A percentile compares a stretch with the other conserved stretches of the same genome.
Conservation (phyloP, 208 protist species). For the Crithidia bombi region DNA sequence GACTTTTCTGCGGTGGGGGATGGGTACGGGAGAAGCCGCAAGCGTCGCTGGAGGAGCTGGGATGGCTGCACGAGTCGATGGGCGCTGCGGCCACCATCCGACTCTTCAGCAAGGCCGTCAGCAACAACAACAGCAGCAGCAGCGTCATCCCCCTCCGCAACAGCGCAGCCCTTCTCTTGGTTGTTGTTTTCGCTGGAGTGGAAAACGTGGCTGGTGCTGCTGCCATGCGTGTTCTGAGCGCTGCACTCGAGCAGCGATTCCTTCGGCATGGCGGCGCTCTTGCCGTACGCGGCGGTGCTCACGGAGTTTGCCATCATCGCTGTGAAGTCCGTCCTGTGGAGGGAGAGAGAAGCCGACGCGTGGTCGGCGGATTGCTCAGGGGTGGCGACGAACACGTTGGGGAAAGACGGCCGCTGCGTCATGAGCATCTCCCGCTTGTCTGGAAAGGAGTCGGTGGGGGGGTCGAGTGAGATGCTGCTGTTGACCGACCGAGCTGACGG, state of each 20-base stretch:
- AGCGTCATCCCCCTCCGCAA: no score
- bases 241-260: conserved; percentile 7
- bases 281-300: conserved; percentile 2
- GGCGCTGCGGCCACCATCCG: not conserved
- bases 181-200: not conserved
- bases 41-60: conserved; percentile 11
- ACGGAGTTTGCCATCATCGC: conserved; percentile 4
- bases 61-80: not conserved
- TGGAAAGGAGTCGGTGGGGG: not conserved
- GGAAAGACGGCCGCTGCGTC: not conserved
- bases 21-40: conserved; percentile 23
- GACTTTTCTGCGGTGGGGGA: conserved; percentile 16
- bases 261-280: conserved; percentile 4
- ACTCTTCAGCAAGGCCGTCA: not conserved
- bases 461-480: not conserved
- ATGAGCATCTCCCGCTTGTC: not conserved
- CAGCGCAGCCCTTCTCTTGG: not conserved
- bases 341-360: conserved; percentile 7
- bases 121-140: no score
- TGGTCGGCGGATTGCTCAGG: conserved; percentile 7
- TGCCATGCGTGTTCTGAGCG: not conserved
- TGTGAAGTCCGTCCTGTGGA: conserved; percentile 15
- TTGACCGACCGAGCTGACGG: not conserved
- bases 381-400: not conserved
- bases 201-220: not conserved